Evolutionary conservation across 257 asterid genomes (phyloP), one percentile per base, ranked within the genome.

Genomic region (Nicotiana undulata): DNA sequence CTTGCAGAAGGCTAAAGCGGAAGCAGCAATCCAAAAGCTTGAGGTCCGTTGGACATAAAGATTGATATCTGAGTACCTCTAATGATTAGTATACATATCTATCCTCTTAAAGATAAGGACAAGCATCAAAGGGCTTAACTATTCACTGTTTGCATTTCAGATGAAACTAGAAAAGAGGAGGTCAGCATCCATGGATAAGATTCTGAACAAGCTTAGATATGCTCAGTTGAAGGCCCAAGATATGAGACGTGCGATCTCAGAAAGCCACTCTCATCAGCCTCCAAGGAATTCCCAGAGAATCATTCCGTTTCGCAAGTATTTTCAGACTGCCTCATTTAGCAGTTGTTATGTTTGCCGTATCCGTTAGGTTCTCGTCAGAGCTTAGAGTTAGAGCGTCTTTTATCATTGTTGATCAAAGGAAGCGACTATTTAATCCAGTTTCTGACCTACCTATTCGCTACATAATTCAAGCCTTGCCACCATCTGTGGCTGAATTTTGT

Each of bases 1-100:
- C 83, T 86, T 92, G 89, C 97, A 92, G 80, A 90, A 88, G 88
- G 97, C 95, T 24, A 90, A 90, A 83, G 93, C 97, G 28, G 95
- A 92, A 85, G 92, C 91, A 28, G 91, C 92, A 26, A 82, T 92
- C 64, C 90, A 84, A 29, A 88, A 88, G 85, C 96, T 91, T 1
- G 96, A 91, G 93, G 87, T 90, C 70, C 17, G 89, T 81, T 0
- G 4, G 24, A 13, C 22, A 72, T 72, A 46, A 22, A 15, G 49
- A 40, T 9, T 40, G 12, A 40, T 40, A 40, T 40, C 12, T 9
- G 49, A 40, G 3, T 40, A 40, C 49, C 9, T 40, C 49, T 40
- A 40, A 40, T 40, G 12, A 40, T 40, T 40, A 40, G 15, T 64
- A 64, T 59, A 16, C 28, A 52, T 6, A 58, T 32, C n/a, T 18